Evolutionary conservation across 768 basidiomycete species (phyloP), one percentile per base, ranked within the genome.

Genomic region (Serendipita sp.): DNA sequence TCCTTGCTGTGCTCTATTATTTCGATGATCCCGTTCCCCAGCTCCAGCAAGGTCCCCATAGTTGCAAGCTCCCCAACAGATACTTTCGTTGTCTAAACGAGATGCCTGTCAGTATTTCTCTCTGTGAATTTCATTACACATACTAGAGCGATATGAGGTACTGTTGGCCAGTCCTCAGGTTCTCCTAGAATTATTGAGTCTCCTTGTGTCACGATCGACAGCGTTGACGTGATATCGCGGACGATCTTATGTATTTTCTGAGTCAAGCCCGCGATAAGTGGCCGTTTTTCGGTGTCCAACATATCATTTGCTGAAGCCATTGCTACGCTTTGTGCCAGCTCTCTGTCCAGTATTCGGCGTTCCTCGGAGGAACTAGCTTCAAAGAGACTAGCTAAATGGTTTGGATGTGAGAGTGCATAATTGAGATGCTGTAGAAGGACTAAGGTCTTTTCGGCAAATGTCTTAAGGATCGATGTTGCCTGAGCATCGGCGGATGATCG

Each of bases 321-420:
- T 77, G 63, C 65, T 70, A 68, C 60, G 70, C 69, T 23, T 47
- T 69, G 38, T 35, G 67, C 68, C 11, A 73, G 68, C 52, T 88
- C 86, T 67, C 84, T 85, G 69, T 92, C 88, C 56, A 89, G 77
- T 58, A 78, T 77, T 0, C 74, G 74, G 4, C 86, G 81, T 69
- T 95, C 93, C 10, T 91, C 90, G 1, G 80, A 72, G 0, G 87
- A 86, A 13, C 89, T 78, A 3, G 91, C 86, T 65, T 94, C 90
- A 68, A 94, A 77, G 32, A 90, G 77, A 68, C 85, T 85, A 1
- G 86, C 84, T 11, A 96, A 80, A 69, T 92, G 86, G 70, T 93
- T 89, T 4, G 93, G 93, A 73, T 97, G 93, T 0, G 90, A 86
- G 54, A 95, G 78, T 0, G 90, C 88, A 68, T 93, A 92, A 73